Percentiles rank a stretch among this genome's conserved stretches.
These are phyloP conservation scores for Magnolia kwangsiensis DNA, from an alignment of 164 flowering plant genomes.

Conservation along the genomic window DNA sequence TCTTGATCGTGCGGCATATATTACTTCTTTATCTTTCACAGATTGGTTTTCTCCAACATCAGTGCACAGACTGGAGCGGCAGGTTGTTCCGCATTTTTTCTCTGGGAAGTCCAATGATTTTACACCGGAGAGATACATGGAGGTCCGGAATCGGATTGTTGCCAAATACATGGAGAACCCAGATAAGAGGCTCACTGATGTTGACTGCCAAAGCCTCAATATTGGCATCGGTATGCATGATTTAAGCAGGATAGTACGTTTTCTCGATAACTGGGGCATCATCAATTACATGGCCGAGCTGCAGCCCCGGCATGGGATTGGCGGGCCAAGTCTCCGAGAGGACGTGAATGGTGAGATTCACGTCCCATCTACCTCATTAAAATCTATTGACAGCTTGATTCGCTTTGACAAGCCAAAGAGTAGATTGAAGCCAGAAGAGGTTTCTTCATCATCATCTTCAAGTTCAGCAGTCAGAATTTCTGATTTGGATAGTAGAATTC, in stretches of 20 bases:
- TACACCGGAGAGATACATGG: constrained; percentile 88
- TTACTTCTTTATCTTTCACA: constrained; percentile 20
- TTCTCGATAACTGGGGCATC: constrained; percentile 96
- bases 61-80: constrained; percentile 85
- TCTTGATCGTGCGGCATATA: not conserved
- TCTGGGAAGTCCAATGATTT: constrained; percentile 72
- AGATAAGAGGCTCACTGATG: constrained; percentile 45
- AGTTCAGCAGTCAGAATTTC: constrained; percentile 31
- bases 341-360: constrained; percentile 72
- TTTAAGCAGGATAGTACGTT: constrained; percentile 64
- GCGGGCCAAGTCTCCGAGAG: constrained; percentile 53
- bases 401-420: constrained; percentile 88
- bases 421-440: constrained; percentile 54
- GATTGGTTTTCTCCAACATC: constrained; percentile 90
- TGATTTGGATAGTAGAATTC: constrained; percentile 72
- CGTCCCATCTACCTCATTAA: constrained; percentile 75
- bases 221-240: constrained; percentile 54
- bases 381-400: constrained; percentile 88
- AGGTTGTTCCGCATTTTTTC: constrained; percentile 92
- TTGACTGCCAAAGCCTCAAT: constrained; percentile 55
- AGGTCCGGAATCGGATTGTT: constrained; percentile 71
- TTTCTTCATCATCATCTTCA: constrained; percentile 37
- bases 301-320: constrained; percentile 38
- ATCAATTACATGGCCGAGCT: constrained; percentile 70
- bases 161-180: constrained; percentile 83